Evolutionary conservation across 2,329 filamentous ascomycete species (phyloP).

Genomic region (Penicillium sp.): DNA sequence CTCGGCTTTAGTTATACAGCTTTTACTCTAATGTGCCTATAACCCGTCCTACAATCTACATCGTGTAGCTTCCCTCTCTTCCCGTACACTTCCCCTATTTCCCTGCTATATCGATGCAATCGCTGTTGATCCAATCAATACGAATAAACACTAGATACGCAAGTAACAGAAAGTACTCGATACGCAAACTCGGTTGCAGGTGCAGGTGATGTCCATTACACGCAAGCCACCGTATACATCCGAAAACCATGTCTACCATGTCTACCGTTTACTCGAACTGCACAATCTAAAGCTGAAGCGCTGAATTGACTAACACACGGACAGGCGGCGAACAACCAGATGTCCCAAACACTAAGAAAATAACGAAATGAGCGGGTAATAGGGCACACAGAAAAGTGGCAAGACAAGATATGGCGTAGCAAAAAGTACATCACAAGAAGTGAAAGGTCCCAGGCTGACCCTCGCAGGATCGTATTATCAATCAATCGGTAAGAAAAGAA

Average conservation of each 20-base stretch:
- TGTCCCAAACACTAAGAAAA: constrained; percentile 14
- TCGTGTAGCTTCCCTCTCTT: not conserved
- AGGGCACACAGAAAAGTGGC: constrained; percentile 23
- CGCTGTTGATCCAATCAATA: not conserved
- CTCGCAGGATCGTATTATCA: constrained; percentile 18
- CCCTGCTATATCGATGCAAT: too few species aligned
- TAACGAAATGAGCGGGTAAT: constrained; percentile 23
- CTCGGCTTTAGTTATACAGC: not conserved
- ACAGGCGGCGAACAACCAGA: constrained; percentile 14
- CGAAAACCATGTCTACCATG: not conserved
- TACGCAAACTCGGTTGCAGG: not conserved
- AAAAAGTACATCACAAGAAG: constrained; percentile 27
- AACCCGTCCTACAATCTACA: not conserved
- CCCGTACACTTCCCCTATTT: not conserved
- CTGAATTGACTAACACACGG: constrained; percentile 24
- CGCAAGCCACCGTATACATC: not conserved
- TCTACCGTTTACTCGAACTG: constrained; percentile 3
- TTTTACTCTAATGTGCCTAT: not conserved
- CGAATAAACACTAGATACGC: not conserved
- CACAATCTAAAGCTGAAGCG: constrained; percentile 18
- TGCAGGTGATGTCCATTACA: not conserved
- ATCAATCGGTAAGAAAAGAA: constrained; percentile 22
- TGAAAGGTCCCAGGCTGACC: constrained; percentile 16
- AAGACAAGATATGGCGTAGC: constrained; percentile 24
- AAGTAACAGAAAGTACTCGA: not conserved